These are phyloP conservation scores for Gilbertella persicaria DNA, from an alignment of 371 early-diverging fungal genomes.

Conservation along the genomic window DNA sequence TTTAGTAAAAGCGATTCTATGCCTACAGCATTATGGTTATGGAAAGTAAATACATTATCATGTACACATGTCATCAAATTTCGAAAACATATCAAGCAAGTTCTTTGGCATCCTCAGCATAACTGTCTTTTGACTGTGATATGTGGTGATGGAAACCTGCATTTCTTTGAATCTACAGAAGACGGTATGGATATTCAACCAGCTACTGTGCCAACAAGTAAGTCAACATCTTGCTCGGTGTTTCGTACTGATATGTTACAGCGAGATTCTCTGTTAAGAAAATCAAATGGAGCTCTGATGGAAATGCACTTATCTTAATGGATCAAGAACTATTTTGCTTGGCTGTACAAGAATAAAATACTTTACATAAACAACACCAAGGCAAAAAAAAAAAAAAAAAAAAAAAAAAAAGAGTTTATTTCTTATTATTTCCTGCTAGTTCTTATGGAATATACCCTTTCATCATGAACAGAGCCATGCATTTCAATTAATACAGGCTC, in stretches of 20 bases:
- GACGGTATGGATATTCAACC: constrained; percentile 8
- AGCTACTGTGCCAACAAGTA: constrained; percentile 31
- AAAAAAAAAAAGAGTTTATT: no score
- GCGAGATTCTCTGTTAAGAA: constrained; percentile 39
- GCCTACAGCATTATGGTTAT: constrained; percentile 67
- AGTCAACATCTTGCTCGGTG: not conserved
- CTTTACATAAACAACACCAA: no score
- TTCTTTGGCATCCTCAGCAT: constrained; percentile 61
- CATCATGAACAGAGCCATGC: no score
- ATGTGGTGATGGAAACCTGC: constrained; percentile 55
- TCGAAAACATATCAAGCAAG: constrained; percentile 41
- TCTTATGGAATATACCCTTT: constrained; percentile 29
- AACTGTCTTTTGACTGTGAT: constrained; percentile 49
- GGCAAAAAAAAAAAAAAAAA: no score
- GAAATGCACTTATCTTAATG: constrained; percentile 37
- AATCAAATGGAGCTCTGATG: constrained; percentile 39
- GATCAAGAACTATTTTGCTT: constrained; percentile 42
- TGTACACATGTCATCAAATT: constrained; percentile 54
- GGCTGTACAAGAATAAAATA: constrained; percentile 11
- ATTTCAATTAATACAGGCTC: no score
- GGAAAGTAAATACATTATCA: constrained; percentile 48
- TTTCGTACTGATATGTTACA: constrained; percentile 8
- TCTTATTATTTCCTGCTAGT: constrained; percentile 51
- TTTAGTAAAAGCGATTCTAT: constrained; percentile 59
- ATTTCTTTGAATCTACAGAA: constrained; percentile 29